Conservation (phyloP, 306 rosid species). For the Begonia fuchsioides region DNA sequence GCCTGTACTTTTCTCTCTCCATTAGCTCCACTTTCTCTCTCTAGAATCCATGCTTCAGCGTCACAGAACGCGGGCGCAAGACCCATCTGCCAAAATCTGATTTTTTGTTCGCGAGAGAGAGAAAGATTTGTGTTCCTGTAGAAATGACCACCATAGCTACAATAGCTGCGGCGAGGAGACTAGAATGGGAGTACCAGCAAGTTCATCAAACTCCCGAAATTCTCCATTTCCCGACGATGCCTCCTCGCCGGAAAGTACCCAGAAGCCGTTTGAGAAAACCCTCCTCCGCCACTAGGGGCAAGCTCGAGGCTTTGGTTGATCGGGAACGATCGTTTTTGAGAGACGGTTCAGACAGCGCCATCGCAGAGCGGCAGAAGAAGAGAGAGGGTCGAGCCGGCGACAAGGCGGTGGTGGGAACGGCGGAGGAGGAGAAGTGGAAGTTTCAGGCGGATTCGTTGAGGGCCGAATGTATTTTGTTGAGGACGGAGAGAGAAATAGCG, state of each 20-base stretch:
- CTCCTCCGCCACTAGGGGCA: conserved; percentile 18
- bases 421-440: conserved; percentile 77
- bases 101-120: neutral
- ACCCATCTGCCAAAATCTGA: no score
- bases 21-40: neutral
- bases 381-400: conserved; percentile 30
- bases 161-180: conserved; percentile 29
- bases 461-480: conserved; percentile 78
- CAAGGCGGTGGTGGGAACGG: conserved; percentile 1
- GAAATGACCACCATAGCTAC: conserved; percentile 25
- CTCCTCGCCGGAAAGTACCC: conserved; percentile 36
- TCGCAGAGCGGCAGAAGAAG: conserved; percentile 34
- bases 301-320: conserved; percentile 48
- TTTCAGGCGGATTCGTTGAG: conserved; percentile 90
- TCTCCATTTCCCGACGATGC: conserved; percentile 59
- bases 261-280: conserved; percentile 18
- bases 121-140: neutral
- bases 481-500: conserved; percentile 77
- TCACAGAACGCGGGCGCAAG: no score
- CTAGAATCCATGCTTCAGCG: no score
- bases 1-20: conserved; percentile 8
- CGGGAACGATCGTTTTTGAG: conserved; percentile 25
- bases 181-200: conserved; percentile 67
- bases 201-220: conserved; percentile 69
- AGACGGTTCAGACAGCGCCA: conserved; percentile 30